phyloP scores from a whole-genome alignment of 2,329 filamentous ascomycete genomes.

The Colletotrichum sp. region DNA sequence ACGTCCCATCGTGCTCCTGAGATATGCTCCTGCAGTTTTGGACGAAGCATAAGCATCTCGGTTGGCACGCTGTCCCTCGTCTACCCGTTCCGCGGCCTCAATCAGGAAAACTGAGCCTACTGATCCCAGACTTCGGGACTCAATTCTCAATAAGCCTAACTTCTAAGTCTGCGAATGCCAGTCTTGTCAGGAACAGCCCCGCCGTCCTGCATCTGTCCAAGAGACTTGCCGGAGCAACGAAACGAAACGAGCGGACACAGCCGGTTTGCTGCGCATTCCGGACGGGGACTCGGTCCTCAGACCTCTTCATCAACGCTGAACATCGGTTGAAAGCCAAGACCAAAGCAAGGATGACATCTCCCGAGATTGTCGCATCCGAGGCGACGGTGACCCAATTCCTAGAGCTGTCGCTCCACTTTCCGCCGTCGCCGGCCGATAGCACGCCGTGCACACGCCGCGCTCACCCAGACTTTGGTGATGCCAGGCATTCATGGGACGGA shows the following conservation, averaged over 20 bases:
- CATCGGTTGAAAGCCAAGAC: constrained; percentile 8
- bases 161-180: not conserved
- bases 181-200: not conserved
- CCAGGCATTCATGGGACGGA: not conserved
- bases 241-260: constrained; percentile 18
- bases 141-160: not conserved
- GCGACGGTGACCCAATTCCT: not conserved
- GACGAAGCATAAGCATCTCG: not conserved
- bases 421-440: not conserved
- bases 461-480: not conserved
- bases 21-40: not conserved
- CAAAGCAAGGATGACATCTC: constrained; percentile 10
- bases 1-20: not conserved
- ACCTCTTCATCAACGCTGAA: constrained; percentile 9
- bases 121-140: not conserved
- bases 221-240: constrained; percentile 3
- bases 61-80: not conserved
- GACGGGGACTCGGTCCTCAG: not conserved
- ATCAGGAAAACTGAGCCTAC: not conserved
- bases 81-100: not conserved
- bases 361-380: constrained; percentile 2
- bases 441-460: not conserved
- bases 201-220: not conserved
- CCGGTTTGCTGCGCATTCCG: constrained; percentile 6
- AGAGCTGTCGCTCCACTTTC: not conserved